Evolutionary conservation across 306 rosid species (phyloP), one percentile per base, ranked within the genome.

Genomic region (Cicer arietinum): DNA sequence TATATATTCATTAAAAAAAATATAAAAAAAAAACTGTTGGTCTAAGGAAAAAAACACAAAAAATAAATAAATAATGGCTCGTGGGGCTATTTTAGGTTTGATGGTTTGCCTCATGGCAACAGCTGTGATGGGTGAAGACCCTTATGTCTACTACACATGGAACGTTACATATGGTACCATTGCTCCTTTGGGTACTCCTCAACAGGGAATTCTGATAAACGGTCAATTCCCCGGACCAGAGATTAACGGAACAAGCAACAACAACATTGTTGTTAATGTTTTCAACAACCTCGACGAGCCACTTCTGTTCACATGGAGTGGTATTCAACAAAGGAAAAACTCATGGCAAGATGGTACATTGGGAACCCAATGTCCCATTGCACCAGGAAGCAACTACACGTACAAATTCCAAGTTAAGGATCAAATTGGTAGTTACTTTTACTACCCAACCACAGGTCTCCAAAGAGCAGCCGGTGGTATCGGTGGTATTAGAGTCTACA

Each of bases 381-480:
- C 39, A 1, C 90, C 98, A 0, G 91, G 96, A 1, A 83, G 73
- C 1, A 94, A 94, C 83, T 91, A 52, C 85, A 94, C 96, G 10
- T 94, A 91, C 44, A 81, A 73, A 3, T 88, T 91, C 84, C 98
- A 94, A 44, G 90, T 90, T 0, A 94, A 94, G 94, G 98, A 94
- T 57, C 98, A 94, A 50, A 92, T 92, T 1, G 98, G 98, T 0
- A 90, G 83, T 74, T 92, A 76, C 74, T 57, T 92, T 57, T 92
- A 92, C 76, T 92, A 71, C 52, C 96, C 98, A 6, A 37, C 70
- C 30, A 86, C 84, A 0, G 86, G 76, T 9, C 7, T 90, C 66
- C 96, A 90, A 4, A 76, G 89, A 12, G 84, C 92, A 0, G 89
- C 82, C 0, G 98, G 98, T 17, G 97, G 79, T 3, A 75, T 90